Conservation (phyloP, 306 rosid species). For the Dryas drummondii region DNA sequence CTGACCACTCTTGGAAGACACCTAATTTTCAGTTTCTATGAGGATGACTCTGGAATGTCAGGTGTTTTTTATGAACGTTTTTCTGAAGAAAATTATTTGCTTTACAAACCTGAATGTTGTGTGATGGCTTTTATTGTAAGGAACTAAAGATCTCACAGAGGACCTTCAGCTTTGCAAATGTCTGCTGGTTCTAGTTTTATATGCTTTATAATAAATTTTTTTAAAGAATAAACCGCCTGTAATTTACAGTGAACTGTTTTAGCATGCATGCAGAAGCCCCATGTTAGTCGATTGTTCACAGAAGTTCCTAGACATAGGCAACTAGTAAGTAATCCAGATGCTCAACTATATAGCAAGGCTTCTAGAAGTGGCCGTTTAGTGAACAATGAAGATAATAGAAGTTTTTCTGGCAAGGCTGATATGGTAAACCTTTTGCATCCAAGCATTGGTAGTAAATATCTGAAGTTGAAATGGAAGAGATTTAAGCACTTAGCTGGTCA, state of each 20-base stretch:
- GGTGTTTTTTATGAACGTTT: background rate
- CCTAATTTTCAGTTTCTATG: background rate
- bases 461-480: conserved; percentile 90
- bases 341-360: conserved; percentile 34
- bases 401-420: conserved; percentile 31
- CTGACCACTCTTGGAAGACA: background rate
- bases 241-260: conserved; percentile 51
- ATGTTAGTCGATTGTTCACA: conserved; percentile 38
- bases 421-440: conserved; percentile 44
- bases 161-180: background rate
- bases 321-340: conserved; percentile 30
- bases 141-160: conserved; percentile 1
- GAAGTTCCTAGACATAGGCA: conserved; percentile 40
- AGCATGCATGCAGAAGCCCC: conserved; percentile 62
- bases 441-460: conserved; percentile 43
- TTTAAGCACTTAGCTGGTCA: conserved; percentile 60
- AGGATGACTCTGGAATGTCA: background rate
- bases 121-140: background rate
- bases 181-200: background rate
- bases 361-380: conserved; percentile 24
- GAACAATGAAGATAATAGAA: conserved; percentile 30
- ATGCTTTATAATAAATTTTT: background rate
- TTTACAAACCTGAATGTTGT: background rate
- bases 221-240: background rate
- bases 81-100: background rate